Evolutionary conservation across 345 rosid species (phyloP).

Genomic region (Raphanus sativus): DNA sequence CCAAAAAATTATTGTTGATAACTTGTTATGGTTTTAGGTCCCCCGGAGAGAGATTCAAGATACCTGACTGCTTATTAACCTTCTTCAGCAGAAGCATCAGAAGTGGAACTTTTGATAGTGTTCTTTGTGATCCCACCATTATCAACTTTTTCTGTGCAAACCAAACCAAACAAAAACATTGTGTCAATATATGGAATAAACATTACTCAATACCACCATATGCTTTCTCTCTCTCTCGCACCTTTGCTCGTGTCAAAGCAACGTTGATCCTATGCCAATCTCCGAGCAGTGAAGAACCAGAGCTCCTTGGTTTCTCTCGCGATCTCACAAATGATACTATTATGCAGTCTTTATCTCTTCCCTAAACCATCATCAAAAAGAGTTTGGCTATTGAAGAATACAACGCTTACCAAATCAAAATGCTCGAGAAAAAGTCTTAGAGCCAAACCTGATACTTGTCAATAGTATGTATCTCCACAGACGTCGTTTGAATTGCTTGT

Average conservation of each 20-base stretch:
- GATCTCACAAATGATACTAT: conserved; percentile 88
- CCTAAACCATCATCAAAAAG: conserved; percentile 48
- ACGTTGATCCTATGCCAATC: conserved; percentile 99
- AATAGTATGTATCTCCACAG: conserved; percentile 92
- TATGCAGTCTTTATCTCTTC: conserved; percentile 95
- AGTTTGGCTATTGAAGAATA: background rate
- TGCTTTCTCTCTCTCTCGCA: conserved; percentile 20
- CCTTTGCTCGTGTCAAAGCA: conserved; percentile 94
- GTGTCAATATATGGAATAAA: background rate
- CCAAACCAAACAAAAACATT: background rate
- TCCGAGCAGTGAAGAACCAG: conserved; percentile 72
- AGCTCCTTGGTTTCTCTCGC: conserved; percentile 56
- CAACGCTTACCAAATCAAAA: background rate
- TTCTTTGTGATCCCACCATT: conserved; percentile 81
- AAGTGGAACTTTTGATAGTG: conserved; percentile 76
- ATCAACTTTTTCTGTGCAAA: conserved; percentile 74
- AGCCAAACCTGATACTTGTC: conserved; percentile 85
- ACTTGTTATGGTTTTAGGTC: conserved; percentile 24
- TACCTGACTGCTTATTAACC: conserved; percentile 67
- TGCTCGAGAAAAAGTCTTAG: conserved; percentile 4
- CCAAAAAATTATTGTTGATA: background rate
- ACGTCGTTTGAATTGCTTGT: conserved; percentile 38
- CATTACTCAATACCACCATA: conserved; percentile 7
- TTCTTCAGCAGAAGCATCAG: conserved; percentile 78
- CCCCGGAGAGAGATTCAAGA: conserved; percentile 44